A percentile compares a stretch with the other conserved stretches of the same genome.
Conservation (phyloP, 768 basidiomycete species). For the Lactifluus hygrophoroides region DNA sequence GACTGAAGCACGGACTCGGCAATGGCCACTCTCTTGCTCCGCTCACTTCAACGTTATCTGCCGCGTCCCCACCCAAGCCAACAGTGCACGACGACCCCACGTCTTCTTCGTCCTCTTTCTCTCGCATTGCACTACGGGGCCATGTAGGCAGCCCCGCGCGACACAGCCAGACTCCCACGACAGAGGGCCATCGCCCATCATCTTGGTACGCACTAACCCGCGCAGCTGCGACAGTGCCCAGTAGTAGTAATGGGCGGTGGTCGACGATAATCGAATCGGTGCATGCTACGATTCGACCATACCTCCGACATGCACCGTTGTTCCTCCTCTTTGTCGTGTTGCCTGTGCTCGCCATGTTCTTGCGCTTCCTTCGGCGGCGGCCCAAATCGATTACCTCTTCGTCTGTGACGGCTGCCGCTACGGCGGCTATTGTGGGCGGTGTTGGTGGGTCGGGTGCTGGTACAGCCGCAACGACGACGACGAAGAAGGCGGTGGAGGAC, state of each 20-base stretch:
- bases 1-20: not conserved
- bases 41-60: not conserved
- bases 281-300: slow-evolving; percentile 7
- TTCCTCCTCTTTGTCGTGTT: slow-evolving; percentile 16
- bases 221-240: not conserved
- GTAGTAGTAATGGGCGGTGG: not conserved
- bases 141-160: not conserved
- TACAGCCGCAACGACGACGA: not conserved
- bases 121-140: not conserved
- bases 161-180: not conserved
- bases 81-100: not conserved
- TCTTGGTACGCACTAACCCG: not conserved
- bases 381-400: not conserved
- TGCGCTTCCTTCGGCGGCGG: slow-evolving; percentile 9
- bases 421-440: not conserved
- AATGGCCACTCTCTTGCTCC: not conserved
- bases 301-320: slow-evolving; percentile 5
- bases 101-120: not conserved
- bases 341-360: slow-evolving; percentile 11
- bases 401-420: not conserved
- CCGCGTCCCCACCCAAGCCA: not conserved
- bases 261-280: not conserved
- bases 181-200: not conserved
- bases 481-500: slow-evolving; percentile 6
- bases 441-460: not conserved